A percentile compares a stretch with the other conserved stretches of the same genome.
These are phyloP conservation scores for Ceratocystis variospora DNA, from an alignment of 2,329 filamentous ascomycete species.

Conservation along the genomic window DNA sequence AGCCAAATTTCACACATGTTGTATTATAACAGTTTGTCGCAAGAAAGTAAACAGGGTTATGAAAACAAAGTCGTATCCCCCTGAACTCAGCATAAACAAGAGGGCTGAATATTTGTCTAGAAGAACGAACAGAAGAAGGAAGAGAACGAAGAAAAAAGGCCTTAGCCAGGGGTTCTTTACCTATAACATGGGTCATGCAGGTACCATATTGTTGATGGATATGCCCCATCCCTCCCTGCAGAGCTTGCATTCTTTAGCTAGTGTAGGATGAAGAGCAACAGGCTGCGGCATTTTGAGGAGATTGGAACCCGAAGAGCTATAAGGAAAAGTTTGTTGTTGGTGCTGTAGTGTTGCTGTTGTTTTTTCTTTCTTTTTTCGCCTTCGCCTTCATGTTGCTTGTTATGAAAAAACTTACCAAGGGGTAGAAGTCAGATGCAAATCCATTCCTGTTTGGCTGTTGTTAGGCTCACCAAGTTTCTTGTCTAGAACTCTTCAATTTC, in stretches of 20 bases:
- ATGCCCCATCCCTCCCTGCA: not conserved
- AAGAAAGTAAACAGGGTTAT: not conserved
- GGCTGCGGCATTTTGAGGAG: not conserved
- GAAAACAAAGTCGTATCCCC: not conserved
- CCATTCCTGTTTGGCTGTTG: too few relatives aligned
- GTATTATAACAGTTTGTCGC: not conserved
- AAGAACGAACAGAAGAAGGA: constrained; percentile 1
- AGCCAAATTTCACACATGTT: not conserved
- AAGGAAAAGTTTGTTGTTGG: not conserved
- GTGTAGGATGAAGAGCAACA: not conserved
- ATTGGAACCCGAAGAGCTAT: not conserved
- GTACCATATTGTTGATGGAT: not conserved
- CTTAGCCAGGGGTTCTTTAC: not conserved
- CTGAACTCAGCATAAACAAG: constrained; percentile 1
- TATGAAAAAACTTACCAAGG: too few relatives aligned
- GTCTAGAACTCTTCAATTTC: too few relatives aligned
- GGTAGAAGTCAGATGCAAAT: too few relatives aligned
- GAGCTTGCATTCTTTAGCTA: not conserved
- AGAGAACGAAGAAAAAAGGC: not conserved
- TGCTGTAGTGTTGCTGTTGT: not conserved
- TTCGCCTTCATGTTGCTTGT: too few relatives aligned
- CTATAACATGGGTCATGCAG: constrained; percentile 1
- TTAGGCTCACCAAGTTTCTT: too few relatives aligned
- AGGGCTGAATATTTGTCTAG: not conserved
- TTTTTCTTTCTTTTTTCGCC: too few relatives aligned